Conservation (phyloP, 2,329 filamentous ascomycete genomes). For the Celoporthe dispersa region DNA sequence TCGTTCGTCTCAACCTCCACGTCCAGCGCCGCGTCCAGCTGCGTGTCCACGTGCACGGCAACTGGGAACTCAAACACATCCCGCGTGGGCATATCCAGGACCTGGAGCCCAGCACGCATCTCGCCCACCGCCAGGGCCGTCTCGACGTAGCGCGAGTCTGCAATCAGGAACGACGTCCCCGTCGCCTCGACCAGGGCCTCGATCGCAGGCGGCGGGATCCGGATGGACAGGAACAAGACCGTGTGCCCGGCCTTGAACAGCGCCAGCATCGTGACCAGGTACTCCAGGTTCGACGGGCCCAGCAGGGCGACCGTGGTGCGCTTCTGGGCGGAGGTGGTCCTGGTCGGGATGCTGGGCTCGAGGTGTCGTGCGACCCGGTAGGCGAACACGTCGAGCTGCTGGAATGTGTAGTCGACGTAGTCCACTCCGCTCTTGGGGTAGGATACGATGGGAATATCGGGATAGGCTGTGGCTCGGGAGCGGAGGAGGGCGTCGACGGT, state of each 20-base stretch:
- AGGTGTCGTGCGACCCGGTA: slow-evolving; percentile 36
- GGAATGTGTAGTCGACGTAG: slow-evolving; percentile 52
- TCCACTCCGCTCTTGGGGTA: slow-evolving; percentile 49
- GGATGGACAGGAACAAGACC: slow-evolving; percentile 41
- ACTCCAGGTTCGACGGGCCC: slow-evolving; percentile 58
- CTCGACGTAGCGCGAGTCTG: slow-evolving; percentile 34
- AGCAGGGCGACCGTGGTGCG: slow-evolving; percentile 52
- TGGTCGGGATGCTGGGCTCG: slow-evolving; percentile 26
- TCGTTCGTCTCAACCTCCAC: slow-evolving; percentile 33
- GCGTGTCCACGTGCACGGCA: slow-evolving; percentile 38
- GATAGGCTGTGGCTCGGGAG: slow-evolving; percentile 40
- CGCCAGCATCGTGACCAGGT: slow-evolving; percentile 57
- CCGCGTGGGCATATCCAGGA: slow-evolving; percentile 36
- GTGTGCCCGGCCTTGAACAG: slow-evolving; percentile 60
- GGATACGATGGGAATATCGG: slow-evolving; percentile 44
- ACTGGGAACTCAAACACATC: slow-evolving; percentile 39
- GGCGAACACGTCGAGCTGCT: slow-evolving; percentile 48
- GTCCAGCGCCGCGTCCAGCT: slow-evolving; percentile 39
- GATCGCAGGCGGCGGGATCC: slow-evolving; percentile 40
- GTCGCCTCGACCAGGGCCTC: slow-evolving; percentile 38
- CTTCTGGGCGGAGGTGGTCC: slow-evolving; percentile 31
- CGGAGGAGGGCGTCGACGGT: slow-evolving; percentile 47
- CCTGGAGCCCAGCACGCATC: slow-evolving; percentile 29
- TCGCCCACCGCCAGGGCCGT: slow-evolving; percentile 32
- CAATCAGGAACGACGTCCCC: slow-evolving; percentile 34